Percentiles rank a stretch among this genome's conserved stretches.
These are phyloP conservation scores for Spirogloea muscicola DNA, from an alignment of 139 green algal species.

Conservation along the genomic window DNA sequence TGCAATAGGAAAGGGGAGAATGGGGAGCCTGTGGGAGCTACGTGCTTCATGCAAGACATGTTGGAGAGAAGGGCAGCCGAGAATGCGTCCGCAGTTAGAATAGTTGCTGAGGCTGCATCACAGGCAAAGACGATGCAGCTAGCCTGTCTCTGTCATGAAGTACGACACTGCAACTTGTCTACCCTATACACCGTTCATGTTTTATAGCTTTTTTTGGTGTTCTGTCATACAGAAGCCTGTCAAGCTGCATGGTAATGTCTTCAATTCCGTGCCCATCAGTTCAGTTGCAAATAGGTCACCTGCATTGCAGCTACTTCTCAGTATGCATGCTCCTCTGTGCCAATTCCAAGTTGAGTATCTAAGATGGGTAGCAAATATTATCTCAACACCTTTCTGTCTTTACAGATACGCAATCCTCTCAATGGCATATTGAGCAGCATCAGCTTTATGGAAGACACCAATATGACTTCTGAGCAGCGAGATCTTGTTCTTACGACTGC, in stretches of 20 bases:
- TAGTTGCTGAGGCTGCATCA: conserved; percentile 26
- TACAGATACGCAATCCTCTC: background rate
- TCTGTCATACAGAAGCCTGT: too few relatives aligned
- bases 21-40: conserved; percentile 14
- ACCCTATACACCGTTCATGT: too few relatives aligned
- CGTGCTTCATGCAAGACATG: conserved; percentile 38
- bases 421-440: conserved; percentile 3
- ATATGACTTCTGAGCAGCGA: conserved; percentile 24
- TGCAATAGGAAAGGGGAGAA: too few relatives aligned
- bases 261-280: too few relatives aligned
- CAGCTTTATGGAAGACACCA: conserved; percentile 31
- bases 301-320: too few relatives aligned
- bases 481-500: conserved; percentile 31
- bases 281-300: too few relatives aligned
- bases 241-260: too few relatives aligned
- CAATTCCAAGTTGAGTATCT: too few relatives aligned
- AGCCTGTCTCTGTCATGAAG: conserved; percentile 24
- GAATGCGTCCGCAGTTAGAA: conserved; percentile 23
- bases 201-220: too few relatives aligned
- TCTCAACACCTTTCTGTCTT: background rate
- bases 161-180: too few relatives aligned
- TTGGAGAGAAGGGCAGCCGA: conserved; percentile 27
- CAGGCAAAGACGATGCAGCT: conserved; percentile 40
- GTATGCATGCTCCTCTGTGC: too few relatives aligned
- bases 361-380: background rate